Conservation (phyloP, 176 grass and related monocot genomes). For the Eragrostis nindensis region DNA sequence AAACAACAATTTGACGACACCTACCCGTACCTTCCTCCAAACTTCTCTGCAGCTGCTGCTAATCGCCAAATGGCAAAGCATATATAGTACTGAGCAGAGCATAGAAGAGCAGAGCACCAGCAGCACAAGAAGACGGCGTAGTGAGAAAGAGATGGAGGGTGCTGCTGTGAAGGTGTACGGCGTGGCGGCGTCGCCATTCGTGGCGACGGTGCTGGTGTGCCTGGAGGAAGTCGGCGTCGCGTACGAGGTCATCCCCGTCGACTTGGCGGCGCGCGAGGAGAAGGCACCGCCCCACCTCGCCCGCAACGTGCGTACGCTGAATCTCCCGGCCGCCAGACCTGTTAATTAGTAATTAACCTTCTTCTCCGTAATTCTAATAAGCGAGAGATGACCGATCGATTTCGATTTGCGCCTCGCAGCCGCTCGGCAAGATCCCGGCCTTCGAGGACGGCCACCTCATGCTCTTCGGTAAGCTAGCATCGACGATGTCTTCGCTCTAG, state of each 20-base stretch:
- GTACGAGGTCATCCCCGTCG: constrained; percentile 21
- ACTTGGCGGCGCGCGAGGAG: constrained; percentile 30
- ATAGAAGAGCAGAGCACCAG: too few relatives aligned
- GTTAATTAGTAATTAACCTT: too few relatives aligned
- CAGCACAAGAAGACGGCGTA: too few relatives aligned
- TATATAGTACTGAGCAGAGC: neutral
- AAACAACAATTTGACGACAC: neutral
- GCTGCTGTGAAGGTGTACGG: constrained; percentile 13
- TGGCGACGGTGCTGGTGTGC: constrained; percentile 32
- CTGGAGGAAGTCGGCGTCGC: constrained; percentile 26
- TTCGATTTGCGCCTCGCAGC: neutral
- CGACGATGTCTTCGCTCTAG: neutral
- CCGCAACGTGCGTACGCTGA: constrained; percentile 14
- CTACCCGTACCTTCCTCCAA: neutral
- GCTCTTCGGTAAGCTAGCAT: constrained; percentile 18
- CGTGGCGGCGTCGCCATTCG: neutral
- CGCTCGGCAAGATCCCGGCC: constrained; percentile 26
- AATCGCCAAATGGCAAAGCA: neutral
- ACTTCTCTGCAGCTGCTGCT: neutral
- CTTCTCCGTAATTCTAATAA: neutral
- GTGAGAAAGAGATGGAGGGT: neutral
- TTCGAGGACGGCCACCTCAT: constrained; percentile 3
- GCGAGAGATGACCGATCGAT: too few relatives aligned
- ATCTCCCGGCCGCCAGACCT: neutral
- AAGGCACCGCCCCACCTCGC: constrained; percentile 6